Evolutionary conservation across 768 basidiomycete species (phyloP).

Genomic region (Pisolithus tinctorius): DNA sequence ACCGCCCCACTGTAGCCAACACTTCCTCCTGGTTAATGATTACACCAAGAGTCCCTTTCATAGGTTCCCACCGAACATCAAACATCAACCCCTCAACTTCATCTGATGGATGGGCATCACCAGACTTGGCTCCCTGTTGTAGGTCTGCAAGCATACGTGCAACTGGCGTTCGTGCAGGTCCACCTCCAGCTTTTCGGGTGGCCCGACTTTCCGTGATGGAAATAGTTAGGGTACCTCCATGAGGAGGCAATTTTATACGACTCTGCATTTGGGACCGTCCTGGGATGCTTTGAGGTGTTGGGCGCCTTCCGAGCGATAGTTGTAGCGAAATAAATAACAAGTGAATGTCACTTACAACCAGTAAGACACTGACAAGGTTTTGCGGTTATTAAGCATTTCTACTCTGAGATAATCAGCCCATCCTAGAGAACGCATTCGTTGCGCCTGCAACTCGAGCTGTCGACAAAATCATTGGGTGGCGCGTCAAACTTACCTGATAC

Average conservation of each 20-base stretch:
- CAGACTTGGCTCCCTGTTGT: conserved; percentile 59
- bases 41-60: conserved; percentile 58
- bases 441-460: conserved; percentile 36
- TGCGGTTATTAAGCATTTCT: conserved; percentile 61
- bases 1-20: conserved; percentile 33
- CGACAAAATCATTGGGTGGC: background rate
- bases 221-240: conserved; percentile 71
- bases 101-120: conserved; percentile 54
- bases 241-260: conserved; percentile 42
- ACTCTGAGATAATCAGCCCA: conserved; percentile 76
- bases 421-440: conserved; percentile 76
- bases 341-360: conserved; percentile 60
- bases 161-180: conserved; percentile 48
- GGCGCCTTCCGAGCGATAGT: conserved; percentile 27
- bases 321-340: background rate
- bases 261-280: conserved; percentile 24
- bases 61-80: conserved; percentile 73
- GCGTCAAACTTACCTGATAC: conserved; percentile 48
- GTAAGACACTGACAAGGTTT: conserved; percentile 68
- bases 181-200: conserved; percentile 31
- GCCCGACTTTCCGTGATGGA: conserved; percentile 54
- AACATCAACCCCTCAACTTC: conserved; percentile 66
- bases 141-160: conserved; percentile 53
- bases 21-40: conserved; percentile 43
- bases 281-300: conserved; percentile 24